Base-by-base conservation (phyloP, 768 basidiomycete genomes). In the Hygrophoropsis aurantiaca region DNA sequence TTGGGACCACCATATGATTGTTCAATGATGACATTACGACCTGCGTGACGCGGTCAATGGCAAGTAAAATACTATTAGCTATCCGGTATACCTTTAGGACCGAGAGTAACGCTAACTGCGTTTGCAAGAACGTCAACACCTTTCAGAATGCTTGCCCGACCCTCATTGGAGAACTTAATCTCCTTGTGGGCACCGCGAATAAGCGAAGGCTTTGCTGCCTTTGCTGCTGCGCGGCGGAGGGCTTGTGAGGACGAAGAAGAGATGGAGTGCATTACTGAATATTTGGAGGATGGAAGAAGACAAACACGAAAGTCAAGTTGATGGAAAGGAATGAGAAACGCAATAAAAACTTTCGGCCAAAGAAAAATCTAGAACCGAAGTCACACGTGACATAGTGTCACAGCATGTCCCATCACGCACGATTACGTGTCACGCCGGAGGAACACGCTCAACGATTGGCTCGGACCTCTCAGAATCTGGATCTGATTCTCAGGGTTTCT, bases 21-120 rank as follows among this genome's bases (percentile, higher is more conserved):
- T 72, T 97, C 95, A 60, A 98, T 97, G 74, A 98, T 98, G 64
- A 98, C 95, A 68, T 97, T 99, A 62, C 94, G 83, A 57, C 93
- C 92, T 91, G 47, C 13, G 39, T 24, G 20, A 49, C 26, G 30
- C 37, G 36, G 55, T 62, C 44, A 59, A 53, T 50, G 51, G 46
- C 5, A 1, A 16, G 11, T 25, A 9, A 16, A 9, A 11, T n/a
- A n/a, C n/a, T n/a, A 21, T 23, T n/a, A 53, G 11, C 15, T 43
- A 35, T 5, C 4, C 3, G 3, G 60, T 74, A 8, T 43, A 85
- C 92, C 94, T 74, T 99, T 98, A 25, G 95, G 95, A 49, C 95
- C 95, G 20, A 98, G 82, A 34, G 95, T 99, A 40, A 97, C 93
- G 55, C 85, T 86, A 65, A 98, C 95, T 49, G 95, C 94, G 67